Percentiles rank a stretch among this genome's conserved stretches.
Evolutionary conservation across 306 rosid species (phyloP).

Genomic region (Trifolium pratense): DNA sequence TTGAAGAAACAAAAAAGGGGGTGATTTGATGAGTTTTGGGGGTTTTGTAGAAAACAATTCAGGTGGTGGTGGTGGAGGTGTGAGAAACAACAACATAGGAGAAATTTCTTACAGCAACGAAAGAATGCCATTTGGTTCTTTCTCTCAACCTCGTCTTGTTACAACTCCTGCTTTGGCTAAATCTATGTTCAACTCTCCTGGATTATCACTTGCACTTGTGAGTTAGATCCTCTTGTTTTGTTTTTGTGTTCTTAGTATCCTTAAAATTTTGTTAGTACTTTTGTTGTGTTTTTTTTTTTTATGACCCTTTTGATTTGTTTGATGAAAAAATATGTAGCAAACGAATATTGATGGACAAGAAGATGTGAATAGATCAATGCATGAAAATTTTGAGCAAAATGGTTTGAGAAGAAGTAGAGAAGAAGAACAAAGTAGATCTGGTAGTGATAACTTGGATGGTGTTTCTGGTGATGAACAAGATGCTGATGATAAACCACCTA

Average conservation of each 20-base stretch:
- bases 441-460: conserved; percentile 91
- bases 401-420: conserved; percentile 77
- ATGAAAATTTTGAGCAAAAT: conserved; percentile 61
- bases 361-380: conserved; percentile 59
- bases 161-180: conserved; percentile 76
- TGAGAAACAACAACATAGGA: conserved; percentile 63
- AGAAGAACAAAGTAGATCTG: conserved; percentile 97
- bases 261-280: background rate
- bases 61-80: conserved; percentile 57
- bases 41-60: conserved; percentile 76
- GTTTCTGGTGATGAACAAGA: conserved; percentile 92
- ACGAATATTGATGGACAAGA: conserved; percentile 78
- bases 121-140: conserved; percentile 74
- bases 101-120: conserved; percentile 62
- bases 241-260: conserved; percentile 2
- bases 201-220: conserved; percentile 91
- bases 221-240: conserved; percentile 25
- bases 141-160: conserved; percentile 72
- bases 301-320: background rate
- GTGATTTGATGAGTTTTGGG: conserved; percentile 94
- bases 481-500: conserved; percentile 77
- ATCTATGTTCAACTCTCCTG: conserved; percentile 93
- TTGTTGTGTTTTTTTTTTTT: background rate
- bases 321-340: conserved; percentile 48
- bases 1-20: conserved; percentile 17